phyloP scores from a whole-genome alignment of 805 yeast species.

The Cyberlindnera euphorbiae region DNA sequence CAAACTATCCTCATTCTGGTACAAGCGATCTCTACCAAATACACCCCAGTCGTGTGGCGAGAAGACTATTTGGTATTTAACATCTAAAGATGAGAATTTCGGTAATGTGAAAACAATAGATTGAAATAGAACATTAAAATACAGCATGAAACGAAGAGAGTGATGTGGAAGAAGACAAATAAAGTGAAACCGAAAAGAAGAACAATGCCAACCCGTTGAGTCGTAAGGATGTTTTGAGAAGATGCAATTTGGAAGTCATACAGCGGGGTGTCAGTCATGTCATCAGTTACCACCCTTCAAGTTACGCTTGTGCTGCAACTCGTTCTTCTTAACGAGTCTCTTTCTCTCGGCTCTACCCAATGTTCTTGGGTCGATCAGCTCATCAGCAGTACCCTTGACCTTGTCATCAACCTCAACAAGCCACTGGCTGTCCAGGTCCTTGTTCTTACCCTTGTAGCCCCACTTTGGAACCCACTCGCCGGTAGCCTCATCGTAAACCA shows the following conservation, averaged over 20 bases:
- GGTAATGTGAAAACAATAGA: no score
- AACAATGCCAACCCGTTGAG: no score
- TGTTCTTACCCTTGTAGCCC: conserved; percentile 96
- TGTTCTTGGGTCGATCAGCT: conserved; percentile 82
- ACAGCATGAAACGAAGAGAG: no score
- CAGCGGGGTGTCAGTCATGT: not conserved
- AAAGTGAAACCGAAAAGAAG: no score
- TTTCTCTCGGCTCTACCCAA: conserved; percentile 79
- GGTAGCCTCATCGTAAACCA: conserved; percentile 81
- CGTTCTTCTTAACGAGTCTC: conserved; percentile 78
- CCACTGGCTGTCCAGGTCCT: conserved; percentile 87
- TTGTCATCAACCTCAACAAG: conserved; percentile 87
- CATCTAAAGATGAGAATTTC: no score
- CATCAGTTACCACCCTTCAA: conserved; percentile 34
- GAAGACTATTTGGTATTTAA: conserved; percentile 21
- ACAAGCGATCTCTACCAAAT: no score
- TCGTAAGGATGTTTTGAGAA: not conserved
- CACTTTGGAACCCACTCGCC: conserved; percentile 98
- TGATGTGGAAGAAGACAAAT: no score
- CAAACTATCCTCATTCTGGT: no score
- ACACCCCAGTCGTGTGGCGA: conserved; percentile 18
- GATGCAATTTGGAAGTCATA: not conserved
- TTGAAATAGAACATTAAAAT: no score
- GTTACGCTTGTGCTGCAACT: conserved; percentile 79
- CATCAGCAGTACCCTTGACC: conserved; percentile 52